These are phyloP conservation scores for Gardenia jasminoides DNA, from an alignment of 257 asterid genomes.

Conservation along the genomic window DNA sequence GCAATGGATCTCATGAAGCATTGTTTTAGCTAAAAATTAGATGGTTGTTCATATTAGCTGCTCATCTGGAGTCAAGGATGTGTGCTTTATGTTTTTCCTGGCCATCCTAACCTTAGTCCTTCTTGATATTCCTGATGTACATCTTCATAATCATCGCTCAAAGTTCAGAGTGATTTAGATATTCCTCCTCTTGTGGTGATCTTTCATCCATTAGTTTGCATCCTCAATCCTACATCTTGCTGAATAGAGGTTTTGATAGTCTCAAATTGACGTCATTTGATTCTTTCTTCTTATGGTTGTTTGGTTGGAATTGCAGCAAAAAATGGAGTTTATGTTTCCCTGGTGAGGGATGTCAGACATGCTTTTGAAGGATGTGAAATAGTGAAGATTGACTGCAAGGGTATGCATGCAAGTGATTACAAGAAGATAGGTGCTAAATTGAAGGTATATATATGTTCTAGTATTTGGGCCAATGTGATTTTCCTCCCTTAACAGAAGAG, in stretches of 20 bases:
- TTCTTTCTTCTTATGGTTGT: neutral
- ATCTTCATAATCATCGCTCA: neutral
- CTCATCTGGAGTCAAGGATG: neutral
- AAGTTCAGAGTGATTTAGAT: neutral
- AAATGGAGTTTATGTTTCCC: conserved; percentile 72
- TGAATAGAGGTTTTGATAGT: neutral
- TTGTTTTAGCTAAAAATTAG: neutral
- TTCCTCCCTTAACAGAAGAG: neutral
- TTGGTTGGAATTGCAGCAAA: conserved; percentile 43
- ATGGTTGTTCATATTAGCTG: neutral
- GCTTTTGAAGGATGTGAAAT: conserved; percentile 87
- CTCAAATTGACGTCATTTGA: neutral
- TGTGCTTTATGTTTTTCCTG: neutral
- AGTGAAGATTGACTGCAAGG: conserved; percentile 91
- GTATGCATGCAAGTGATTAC: conserved; percentile 90
- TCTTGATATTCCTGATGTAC: neutral
- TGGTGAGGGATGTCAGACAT: conserved; percentile 80
- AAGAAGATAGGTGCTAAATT: conserved; percentile 94
- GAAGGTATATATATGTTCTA: conserved; percentile 48
- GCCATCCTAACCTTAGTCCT: neutral
- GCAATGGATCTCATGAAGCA: neutral
- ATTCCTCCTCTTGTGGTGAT: neutral
- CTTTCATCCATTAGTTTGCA: neutral
- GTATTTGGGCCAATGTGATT: neutral
- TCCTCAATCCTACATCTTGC: neutral